Percentiles rank a stretch among this genome's conserved stretches.
Evolutionary conservation across 345 rosid genomes (phyloP).

Genomic region (Trapa incisa): DNA sequence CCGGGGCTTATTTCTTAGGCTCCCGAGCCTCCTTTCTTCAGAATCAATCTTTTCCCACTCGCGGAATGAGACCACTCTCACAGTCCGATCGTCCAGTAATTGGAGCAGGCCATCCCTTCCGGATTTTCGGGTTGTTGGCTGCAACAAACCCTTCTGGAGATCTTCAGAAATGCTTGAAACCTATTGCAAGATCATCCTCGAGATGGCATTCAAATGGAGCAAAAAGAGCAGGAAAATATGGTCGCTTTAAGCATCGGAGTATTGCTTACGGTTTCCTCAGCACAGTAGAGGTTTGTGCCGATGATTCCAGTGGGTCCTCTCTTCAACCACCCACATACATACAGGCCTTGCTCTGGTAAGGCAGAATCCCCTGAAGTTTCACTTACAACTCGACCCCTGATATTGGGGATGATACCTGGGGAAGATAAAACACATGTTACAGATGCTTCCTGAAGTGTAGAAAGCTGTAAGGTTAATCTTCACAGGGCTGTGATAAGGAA

Average conservation of each 20-base stretch:
- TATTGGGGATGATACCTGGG: conserved; percentile 67
- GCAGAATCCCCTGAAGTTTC: conserved; percentile 27
- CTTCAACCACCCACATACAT: conserved; percentile 93
- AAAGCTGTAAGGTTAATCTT: neutral
- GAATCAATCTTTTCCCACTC: conserved; percentile 67
- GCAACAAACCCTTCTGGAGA: conserved; percentile 34
- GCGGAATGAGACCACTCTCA: conserved; percentile 41
- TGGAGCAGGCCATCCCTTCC: conserved; percentile 64
- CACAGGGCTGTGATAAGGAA: neutral
- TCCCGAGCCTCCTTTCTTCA: conserved; percentile 61
- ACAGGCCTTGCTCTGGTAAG: conserved; percentile 48
- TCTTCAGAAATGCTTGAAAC: conserved; percentile 72
- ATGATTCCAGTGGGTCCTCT: conserved; percentile 90
- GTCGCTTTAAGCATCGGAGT: neutral
- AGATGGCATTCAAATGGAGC: conserved; percentile 3
- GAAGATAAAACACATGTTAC: neutral
- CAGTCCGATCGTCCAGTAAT: conserved; percentile 35
- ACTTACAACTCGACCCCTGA: conserved; percentile 52
- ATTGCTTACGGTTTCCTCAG: conserved; percentile 76
- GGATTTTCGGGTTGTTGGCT: conserved; percentile 23
- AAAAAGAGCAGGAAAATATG: neutral
- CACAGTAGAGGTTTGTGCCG: conserved; percentile 79
- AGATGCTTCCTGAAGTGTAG: neutral
- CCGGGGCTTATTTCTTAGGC: conserved; percentile 43
- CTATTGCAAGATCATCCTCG: conserved; percentile 36